phyloP scores from a whole-genome alignment of 208 protist species.

The Wallacemonas sp. region DNA sequence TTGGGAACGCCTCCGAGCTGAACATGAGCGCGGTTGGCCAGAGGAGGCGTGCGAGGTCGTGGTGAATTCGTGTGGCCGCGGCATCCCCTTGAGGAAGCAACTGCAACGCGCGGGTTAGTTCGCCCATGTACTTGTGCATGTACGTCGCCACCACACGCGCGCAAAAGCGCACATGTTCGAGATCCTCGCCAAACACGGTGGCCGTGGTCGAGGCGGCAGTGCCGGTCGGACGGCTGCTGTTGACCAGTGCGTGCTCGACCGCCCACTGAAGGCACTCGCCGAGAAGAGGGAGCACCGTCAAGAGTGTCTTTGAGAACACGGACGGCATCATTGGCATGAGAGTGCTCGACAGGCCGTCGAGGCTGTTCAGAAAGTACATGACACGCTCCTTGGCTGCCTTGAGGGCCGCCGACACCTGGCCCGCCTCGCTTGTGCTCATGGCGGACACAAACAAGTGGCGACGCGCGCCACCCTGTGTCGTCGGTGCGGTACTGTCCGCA shows the following conservation, averaged over 20 bases:
- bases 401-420: background rate
- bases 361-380: constrained; percentile 68
- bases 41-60: constrained; percentile 40
- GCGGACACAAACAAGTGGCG: background rate
- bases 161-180: constrained; percentile 81
- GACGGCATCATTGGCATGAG: constrained; percentile 67
- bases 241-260: constrained; percentile 46
- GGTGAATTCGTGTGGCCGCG: background rate
- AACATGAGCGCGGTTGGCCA: constrained; percentile 66
- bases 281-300: constrained; percentile 69
- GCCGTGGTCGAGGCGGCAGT: background rate
- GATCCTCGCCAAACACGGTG: constrained; percentile 73
- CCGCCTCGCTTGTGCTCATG: background rate
- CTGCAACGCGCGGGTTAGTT: constrained; percentile 16
- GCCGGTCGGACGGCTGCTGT: background rate
- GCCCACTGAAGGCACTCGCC: constrained; percentile 67
- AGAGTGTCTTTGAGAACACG: constrained; percentile 71
- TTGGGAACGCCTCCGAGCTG: constrained; percentile 61
- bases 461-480: background rate
- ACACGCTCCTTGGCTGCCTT: constrained; percentile 29
- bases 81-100: background rate
- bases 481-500: no score
- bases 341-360: constrained; percentile 70
- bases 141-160: constrained; percentile 84
- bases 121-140: constrained; percentile 72